These are phyloP conservation scores for Yamadazyma insecticola DNA, from an alignment of 805 yeast genomes.

Conservation along the genomic window DNA sequence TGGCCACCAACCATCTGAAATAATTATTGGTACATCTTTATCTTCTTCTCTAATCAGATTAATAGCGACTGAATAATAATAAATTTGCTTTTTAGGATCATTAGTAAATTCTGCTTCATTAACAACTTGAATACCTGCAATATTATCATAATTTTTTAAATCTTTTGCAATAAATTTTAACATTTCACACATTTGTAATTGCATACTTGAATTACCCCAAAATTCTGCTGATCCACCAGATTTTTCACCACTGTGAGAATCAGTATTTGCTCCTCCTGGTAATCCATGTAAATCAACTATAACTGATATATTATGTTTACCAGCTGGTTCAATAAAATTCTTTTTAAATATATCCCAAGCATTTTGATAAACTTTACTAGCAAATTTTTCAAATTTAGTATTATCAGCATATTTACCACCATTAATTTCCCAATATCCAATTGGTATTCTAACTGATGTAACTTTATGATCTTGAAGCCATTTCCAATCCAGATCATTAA, in stretches of 20 bases:
- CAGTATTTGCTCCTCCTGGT: conserved; percentile 89
- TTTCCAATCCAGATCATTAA: conserved; percentile 70
- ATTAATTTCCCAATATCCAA: conserved; percentile 87
- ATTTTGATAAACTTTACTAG: conserved; percentile 51
- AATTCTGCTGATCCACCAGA: conserved; percentile 53
- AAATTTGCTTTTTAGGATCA: conserved; percentile 45
- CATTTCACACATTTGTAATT: conserved; percentile 43
- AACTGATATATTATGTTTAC: conserved; percentile 58
- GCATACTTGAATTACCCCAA: conserved; percentile 47
- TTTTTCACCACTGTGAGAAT: conserved; percentile 75
- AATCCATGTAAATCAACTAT: conserved; percentile 83
- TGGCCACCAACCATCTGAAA: conserved; percentile 95
- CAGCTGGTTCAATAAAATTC: conserved; percentile 56
- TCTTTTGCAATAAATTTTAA: conserved; percentile 62
- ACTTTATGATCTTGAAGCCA: conserved; percentile 66
- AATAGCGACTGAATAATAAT: conserved; percentile 64
- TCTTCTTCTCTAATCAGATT: conserved; percentile 55
- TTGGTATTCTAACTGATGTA: conserved; percentile 79
- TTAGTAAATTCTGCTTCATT: conserved; percentile 71
- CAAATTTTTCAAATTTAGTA: conserved; percentile 57
- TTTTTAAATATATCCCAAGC: conserved; percentile 66
- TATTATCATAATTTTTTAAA: conserved; percentile 53
- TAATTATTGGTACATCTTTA: conserved; percentile 58
- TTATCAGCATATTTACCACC: conserved; percentile 54
- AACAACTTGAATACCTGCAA: conserved; percentile 78